Conservation (phyloP, 306 rosid genomes). For the Cucurbita moschata region DNA sequence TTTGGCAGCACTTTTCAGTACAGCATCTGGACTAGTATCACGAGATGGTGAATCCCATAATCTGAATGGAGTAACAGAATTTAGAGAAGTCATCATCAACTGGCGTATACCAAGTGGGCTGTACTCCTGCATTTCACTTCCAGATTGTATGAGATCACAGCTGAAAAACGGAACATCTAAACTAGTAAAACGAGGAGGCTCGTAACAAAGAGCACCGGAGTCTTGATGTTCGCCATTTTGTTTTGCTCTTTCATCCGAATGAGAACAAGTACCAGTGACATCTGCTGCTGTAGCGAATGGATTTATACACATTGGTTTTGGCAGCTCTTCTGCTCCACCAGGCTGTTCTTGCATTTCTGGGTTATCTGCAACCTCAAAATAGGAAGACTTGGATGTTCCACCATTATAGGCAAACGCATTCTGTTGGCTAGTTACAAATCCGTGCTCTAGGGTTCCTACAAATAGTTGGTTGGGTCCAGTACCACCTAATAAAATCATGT, state of each 20-base stretch:
- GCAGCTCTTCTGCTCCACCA: conserved; percentile 23
- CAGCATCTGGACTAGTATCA: conserved; percentile 65
- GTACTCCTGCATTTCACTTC: conserved; percentile 82
- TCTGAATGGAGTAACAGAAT: conserved; percentile 75
- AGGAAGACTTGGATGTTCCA: conserved; percentile 34
- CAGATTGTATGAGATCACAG: conserved; percentile 81
- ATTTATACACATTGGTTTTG: conserved; percentile 47
- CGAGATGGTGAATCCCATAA: conserved; percentile 86
- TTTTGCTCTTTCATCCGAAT: conserved; percentile 20
- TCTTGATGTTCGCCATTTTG: conserved; percentile 36
- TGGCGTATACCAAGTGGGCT: conserved; percentile 97
- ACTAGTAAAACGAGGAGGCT: conserved; percentile 94
- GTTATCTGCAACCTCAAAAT: conserved; percentile 19
- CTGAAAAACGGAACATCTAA: conserved; percentile 84
- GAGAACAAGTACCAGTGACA: conserved; percentile 20
- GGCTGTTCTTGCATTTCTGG: conserved; percentile 32
- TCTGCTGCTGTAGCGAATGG: conserved; percentile 36
- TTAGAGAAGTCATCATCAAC: conserved; percentile 79
- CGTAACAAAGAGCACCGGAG: conserved; percentile 61
- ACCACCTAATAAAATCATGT: conserved; percentile 13
- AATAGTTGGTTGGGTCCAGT: conserved; percentile 28
- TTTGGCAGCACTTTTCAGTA: conserved; percentile 81
- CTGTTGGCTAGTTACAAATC: conserved; percentile 27
- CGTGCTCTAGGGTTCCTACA: conserved; percentile 34
- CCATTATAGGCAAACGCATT: conserved; percentile 32